Evolutionary conservation across 2,329 filamentous ascomycete species (phyloP), one percentile per base, ranked within the genome.

Genomic region (Myriangium duriaei): DNA sequence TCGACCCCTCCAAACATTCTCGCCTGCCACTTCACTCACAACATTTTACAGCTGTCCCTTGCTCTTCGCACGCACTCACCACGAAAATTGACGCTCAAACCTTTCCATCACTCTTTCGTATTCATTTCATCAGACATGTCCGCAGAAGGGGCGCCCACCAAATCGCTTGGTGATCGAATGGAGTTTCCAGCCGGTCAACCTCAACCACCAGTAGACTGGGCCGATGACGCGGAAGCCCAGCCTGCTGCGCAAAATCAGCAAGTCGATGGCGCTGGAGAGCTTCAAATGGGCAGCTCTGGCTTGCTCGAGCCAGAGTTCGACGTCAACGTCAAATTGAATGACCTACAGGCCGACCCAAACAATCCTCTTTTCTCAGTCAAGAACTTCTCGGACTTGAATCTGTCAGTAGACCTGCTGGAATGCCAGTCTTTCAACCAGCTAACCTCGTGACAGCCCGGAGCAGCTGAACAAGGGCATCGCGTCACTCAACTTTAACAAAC

Each of bases 281-380:
- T 52, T 35, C 55, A 61, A 43, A 55, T 56, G 42, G 61, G 58
- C 34, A 55, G 52, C 18, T 53, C 61, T 7, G n/a, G n/a, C n/a
- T 63, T 78, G 9, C 49, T 59, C 6, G 83, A 95, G 58, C 76
- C 78, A 3, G 77, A 81, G 42, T 92, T 81, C 61, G 81, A 91
- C 48, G 88, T 98, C 48, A 81, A 94, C 54, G 84, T 98, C 50
- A 91, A 88, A 60, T 73, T 96, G 42, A 87, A 80, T 51, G 86
- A 94, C 54, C 70, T 94, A 38, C 86, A 95, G 61, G 74, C 76
- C 18, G 84, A 95, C 54, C 76, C 81, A 9, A 80, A 84, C 52
- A 88, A 86, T 54, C 88, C 88, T 9, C 73, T 96, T 15, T 91
- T 77, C 59, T 95, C 88, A 3, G 79, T 80, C 34, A 80, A 79